These are phyloP conservation scores for Solanum dulcamara DNA, from an alignment of 257 asterid genomes.

Conservation along the genomic window DNA sequence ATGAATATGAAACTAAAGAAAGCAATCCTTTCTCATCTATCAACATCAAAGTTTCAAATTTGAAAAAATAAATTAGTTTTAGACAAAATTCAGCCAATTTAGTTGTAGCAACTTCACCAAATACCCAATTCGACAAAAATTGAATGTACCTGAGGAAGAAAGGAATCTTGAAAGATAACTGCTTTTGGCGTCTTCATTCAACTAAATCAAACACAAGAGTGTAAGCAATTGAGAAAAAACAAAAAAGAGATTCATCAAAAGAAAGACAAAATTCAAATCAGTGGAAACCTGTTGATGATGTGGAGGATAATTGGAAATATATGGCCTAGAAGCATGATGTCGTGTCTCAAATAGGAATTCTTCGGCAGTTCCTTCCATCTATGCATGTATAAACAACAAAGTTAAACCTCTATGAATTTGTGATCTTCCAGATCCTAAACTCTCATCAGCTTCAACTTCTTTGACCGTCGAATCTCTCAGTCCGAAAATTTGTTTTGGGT, in stretches of 20 bases:
- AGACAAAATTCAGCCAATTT: neutral
- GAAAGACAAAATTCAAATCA: neutral
- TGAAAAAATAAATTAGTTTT: neutral
- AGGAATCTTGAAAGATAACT: constrained; percentile 47
- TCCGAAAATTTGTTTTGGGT: neutral
- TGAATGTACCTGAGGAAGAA: constrained; percentile 57
- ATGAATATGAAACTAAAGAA: neutral
- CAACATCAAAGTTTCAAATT: neutral
- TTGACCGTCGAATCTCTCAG: neutral
- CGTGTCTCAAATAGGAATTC: constrained; percentile 60
- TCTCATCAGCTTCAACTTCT: neutral
- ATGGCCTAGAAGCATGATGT: constrained; percentile 72
- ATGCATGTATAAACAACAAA: too few relatives aligned
- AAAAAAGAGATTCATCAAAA: neutral
- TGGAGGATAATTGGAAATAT: constrained; percentile 70
- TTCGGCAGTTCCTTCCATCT: constrained; percentile 34
- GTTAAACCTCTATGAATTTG: too few relatives aligned
- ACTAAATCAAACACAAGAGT: constrained; percentile 28
- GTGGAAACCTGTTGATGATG: constrained; percentile 36
- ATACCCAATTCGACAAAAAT: neutral
- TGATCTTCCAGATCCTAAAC: constrained; percentile 25
- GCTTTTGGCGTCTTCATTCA: constrained; percentile 36
- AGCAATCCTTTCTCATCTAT: neutral
- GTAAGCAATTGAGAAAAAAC: neutral
- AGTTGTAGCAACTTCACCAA: neutral